Base-by-base conservation (phyloP, 306 rosid species). In the Carpinus fangiana region DNA sequence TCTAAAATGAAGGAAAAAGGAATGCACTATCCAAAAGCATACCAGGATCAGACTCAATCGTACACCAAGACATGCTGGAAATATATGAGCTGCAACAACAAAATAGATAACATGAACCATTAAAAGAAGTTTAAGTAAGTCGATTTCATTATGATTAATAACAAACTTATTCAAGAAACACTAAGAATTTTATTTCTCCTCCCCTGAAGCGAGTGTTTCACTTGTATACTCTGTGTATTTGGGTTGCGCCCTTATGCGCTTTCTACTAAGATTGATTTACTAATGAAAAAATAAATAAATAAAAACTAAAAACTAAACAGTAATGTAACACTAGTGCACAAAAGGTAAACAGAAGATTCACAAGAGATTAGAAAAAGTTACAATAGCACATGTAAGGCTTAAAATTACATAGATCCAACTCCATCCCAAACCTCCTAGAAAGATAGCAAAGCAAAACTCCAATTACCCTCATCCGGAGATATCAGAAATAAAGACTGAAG, bases 41-140 rank as follows among this genome's bases (percentile, higher is more conserved):
- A 95, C 99, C 98, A 2, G 98, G 99, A 88, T 95, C 99, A 50
- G 99, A 95, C 82, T 95, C 99, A 83, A 95, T 93, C n/a, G 99
- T 93, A 79, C 99, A 95, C 99, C 99, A 95, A 86, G 99, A 93
- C 98, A 95, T 95, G 88, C 87, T 83, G 67, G 48, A 72, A 50
- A 67, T 76, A 52, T 54, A 80, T 14, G 75, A 76, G 75, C 98
- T 91, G 94, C 79, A 67, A 65, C 13, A 67, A 67, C 4, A 5
- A 67, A 67, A 67, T 41, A 7, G 23, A 45, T 10, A 67, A 8
- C 16, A 9, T 12, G 14, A 57, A 48, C n/a, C 5, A 59, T 21
- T 59, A 59, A 11, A 8, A 8, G 5, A 21, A 23, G 2, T 10
- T 57, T 21, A 23, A 57, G 14, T 57, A 20, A 23, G 9, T n/a